A percentile compares a stretch with the other conserved stretches of the same genome.
phyloP scores from a whole-genome alignment of 768 basidiomycete species.

The Tulasnella sp. region DNA sequence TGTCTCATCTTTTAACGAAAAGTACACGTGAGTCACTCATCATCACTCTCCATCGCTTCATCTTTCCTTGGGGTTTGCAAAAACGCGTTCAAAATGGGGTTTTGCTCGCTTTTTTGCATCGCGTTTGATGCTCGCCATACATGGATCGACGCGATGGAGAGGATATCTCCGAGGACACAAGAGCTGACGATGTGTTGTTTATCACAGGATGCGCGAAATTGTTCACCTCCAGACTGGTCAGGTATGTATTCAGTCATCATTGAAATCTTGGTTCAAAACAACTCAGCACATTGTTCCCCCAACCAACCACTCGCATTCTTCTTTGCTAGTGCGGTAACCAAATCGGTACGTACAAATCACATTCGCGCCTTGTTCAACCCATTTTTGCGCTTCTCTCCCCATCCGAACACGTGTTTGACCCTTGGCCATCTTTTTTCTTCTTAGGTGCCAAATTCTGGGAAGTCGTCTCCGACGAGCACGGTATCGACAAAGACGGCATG shows the following conservation, averaged over 20 bases:
- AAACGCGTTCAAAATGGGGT: too few relatives aligned
- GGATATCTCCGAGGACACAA: not conserved
- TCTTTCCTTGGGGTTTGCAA: too few relatives aligned
- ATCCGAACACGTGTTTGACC: slow-evolving; percentile 15
- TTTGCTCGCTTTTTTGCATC: too few relatives aligned
- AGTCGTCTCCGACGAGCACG: slow-evolving; percentile 96
- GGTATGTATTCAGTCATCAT: slow-evolving; percentile 50
- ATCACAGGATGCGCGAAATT: slow-evolving; percentile 88
- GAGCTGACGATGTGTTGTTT: not conserved
- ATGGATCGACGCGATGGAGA: too few relatives aligned
- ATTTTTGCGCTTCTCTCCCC: slow-evolving; percentile 17
- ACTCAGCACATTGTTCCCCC: not conserved
- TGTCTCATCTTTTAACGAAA: too few relatives aligned
- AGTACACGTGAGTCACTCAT: too few relatives aligned
- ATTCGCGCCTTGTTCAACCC: not conserved
- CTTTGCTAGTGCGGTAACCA: slow-evolving; percentile 85
- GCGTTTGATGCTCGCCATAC: too few relatives aligned
- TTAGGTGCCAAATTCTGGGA: slow-evolving; percentile 94
- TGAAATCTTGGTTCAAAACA: slow-evolving; percentile 2
- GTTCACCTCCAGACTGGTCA: slow-evolving; percentile 99
- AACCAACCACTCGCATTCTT: not conserved
- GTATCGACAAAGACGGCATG: slow-evolving; percentile 82
- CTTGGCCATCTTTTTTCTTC: slow-evolving; percentile 19
- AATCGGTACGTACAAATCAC: slow-evolving; percentile 51
- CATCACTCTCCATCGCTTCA: too few relatives aligned